Evolutionary conservation across 2,329 filamentous ascomycete genomes (phyloP), one percentile per base, ranked within the genome.

Genomic region (Penicillium paneum): DNA sequence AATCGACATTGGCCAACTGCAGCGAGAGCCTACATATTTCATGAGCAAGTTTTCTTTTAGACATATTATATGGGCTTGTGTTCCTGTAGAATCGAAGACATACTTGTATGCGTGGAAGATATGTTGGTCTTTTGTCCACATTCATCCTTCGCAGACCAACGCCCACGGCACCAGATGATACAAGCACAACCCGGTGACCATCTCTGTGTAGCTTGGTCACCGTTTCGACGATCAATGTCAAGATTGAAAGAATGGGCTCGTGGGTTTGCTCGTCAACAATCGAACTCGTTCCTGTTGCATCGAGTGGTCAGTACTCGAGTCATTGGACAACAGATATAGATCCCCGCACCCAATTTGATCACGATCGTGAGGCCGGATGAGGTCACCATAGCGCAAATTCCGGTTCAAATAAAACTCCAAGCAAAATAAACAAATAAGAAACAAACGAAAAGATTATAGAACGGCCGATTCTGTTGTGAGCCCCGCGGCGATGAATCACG

Each of bases 231-330:
- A 99, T 97, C 56, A 93, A 80, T 57, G 89, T 92, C 53, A 99
- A 79, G 64, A 91, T 96, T 5, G 92, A 94, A 36, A 99, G 82
- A 34, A 97, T 83, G 3, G 94, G 94, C 70, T 97, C 90, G 76
- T 96, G 94, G 21, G 90, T 96, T 70, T 87, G 89, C 73, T 99
- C 94, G 76, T 97, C 91, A 61, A 99, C 92, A 64, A 99, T 97
- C n/a, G 94, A 97, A 74, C 91, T 97, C 43, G 94, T 97, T 66
- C 94, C 94, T 99, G 64, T 57, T 55, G 46, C 38, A 59, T 54
- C 2, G 60, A 45, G n/a, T 19, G 13, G 55, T 68, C 55, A 65
- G 56, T 56, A 53, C 26, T 46, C 44, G 35, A 46, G 13, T 44
- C 36, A 19, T 53, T 46, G 61, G 40, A 39, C 17, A n/a, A 10